A percentile compares a stretch with the other conserved stretches of the same genome.
phyloP scores from a whole-genome alignment of 345 rosid genomes.

The Eucalyptus regnans region DNA sequence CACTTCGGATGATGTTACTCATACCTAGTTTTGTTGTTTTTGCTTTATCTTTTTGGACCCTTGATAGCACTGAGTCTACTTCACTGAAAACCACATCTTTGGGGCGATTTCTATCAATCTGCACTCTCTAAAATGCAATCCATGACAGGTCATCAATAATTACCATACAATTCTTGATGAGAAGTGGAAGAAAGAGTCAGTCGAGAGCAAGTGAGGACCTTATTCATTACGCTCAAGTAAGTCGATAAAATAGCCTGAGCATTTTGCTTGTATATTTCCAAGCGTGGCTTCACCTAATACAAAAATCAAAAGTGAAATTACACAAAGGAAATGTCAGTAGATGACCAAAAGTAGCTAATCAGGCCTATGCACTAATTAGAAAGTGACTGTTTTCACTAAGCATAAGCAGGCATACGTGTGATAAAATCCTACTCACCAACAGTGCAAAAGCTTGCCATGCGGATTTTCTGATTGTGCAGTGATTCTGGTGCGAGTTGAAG shows the following conservation, averaged over 20 bases:
- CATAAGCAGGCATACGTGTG: neutral
- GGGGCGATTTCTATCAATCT: no score
- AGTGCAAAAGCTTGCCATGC: neutral
- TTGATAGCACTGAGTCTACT: no score
- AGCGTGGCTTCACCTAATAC: conserved; percentile 56
- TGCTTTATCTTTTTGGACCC: no score
- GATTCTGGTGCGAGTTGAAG: no score
- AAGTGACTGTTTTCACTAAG: neutral
- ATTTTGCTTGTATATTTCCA: conserved; percentile 69
- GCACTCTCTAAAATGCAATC: no score
- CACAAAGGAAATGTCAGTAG: neutral
- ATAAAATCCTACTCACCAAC: neutral
- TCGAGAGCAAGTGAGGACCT: conserved; percentile 18
- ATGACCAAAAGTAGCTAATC: neutral
- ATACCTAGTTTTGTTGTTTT: no score
- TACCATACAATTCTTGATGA: neutral
- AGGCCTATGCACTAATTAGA: neutral
- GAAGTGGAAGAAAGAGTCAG: neutral
- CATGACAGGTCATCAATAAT: no score
- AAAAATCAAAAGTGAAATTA: neutral
- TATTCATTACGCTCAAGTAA: conserved; percentile 44
- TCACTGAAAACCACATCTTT: no score
- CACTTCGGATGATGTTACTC: no score
- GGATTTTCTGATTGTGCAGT: no score
- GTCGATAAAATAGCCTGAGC: conserved; percentile 49